A percentile compares a stretch with the other conserved stretches of the same genome.
phyloP scores from a whole-genome alignment of 2,329 filamentous ascomycete species.

The Fusarium musae region DNA sequence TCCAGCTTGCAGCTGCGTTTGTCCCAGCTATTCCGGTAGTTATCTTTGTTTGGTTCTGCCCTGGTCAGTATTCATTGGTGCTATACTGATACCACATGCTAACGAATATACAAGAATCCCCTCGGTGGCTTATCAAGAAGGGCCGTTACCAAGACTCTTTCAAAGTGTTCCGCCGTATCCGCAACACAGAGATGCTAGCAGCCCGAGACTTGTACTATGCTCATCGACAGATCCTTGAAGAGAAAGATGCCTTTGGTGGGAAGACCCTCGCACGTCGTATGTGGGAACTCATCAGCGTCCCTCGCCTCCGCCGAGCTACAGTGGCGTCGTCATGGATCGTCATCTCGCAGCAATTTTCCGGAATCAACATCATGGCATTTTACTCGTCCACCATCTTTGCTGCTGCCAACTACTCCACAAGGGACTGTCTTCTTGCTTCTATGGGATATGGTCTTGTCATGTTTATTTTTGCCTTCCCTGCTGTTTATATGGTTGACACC shows the following conservation, averaged over 20 bases:
- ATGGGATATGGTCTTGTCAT: slow-evolving; percentile 65
- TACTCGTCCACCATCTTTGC: slow-evolving; percentile 62
- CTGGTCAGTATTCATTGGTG: slow-evolving; percentile 53
- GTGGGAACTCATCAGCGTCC: slow-evolving; percentile 60
- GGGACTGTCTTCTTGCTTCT: slow-evolving; percentile 58
- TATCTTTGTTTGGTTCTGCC: slow-evolving; percentile 66
- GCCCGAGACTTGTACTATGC: slow-evolving; percentile 69
- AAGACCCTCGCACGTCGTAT: slow-evolving; percentile 52
- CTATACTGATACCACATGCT: fast-evolving
- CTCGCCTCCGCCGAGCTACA: slow-evolving; percentile 58
- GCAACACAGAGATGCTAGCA: slow-evolving; percentile 68
- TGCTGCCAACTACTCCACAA: slow-evolving; percentile 55
- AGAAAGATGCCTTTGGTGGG: slow-evolving; percentile 49
- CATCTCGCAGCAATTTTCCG: slow-evolving; percentile 45
- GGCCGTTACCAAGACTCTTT: slow-evolving; percentile 64
- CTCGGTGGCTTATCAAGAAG: slow-evolving; percentile 73
- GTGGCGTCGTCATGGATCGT: slow-evolving; percentile 47
- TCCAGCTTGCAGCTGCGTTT: slow-evolving; percentile 71
- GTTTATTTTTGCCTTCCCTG: slow-evolving; percentile 64
- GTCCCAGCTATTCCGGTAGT: slow-evolving; percentile 71
- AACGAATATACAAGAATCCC: slow-evolving; percentile 58
- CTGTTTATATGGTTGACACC: slow-evolving; percentile 64
- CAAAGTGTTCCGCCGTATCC: slow-evolving; percentile 63
- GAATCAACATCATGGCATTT: slow-evolving; percentile 55
- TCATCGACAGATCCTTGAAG: slow-evolving; percentile 49